These are phyloP conservation scores for Knoxia roxburghii DNA, from an alignment of 257 asterid genomes.

Conservation along the genomic window DNA sequence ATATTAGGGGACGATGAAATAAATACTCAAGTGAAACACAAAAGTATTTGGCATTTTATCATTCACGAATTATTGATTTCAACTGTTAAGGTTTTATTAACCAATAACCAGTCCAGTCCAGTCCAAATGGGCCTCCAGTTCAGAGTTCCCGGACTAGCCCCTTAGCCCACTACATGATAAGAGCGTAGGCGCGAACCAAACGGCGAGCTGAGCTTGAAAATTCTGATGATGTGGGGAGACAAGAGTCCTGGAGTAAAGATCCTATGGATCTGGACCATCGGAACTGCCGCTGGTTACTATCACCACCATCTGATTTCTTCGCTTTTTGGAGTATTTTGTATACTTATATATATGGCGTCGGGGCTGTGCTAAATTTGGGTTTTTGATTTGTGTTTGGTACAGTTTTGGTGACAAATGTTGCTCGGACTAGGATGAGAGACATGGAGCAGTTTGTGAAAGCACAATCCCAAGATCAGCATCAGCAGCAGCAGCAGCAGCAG, in stretches of 20 bases:
- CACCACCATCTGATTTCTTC: not conserved
- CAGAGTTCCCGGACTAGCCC: too few relatives aligned
- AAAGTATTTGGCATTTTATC: too few relatives aligned
- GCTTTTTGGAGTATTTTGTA: not conserved
- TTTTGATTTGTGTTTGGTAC: constrained; percentile 1
- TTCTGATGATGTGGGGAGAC: constrained; percentile 53
- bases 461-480: constrained; percentile 34
- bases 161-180: too few relatives aligned
- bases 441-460: constrained; percentile 46
- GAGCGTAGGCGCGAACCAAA: constrained; percentile 5
- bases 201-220: not conserved
- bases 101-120: too few relatives aligned
- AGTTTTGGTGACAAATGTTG: constrained; percentile 61
- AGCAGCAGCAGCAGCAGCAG: too few relatives aligned
- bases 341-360: not conserved
- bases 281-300: constrained; percentile 69
- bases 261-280: constrained; percentile 82
- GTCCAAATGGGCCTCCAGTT: too few relatives aligned
- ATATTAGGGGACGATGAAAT: too few relatives aligned
- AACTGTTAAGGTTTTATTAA: too few relatives aligned
- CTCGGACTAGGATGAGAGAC: constrained; percentile 53
- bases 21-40: too few relatives aligned
- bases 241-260: constrained; percentile 85
- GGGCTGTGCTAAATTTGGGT: not conserved
- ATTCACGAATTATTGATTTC: too few relatives aligned